Evolutionary conservation across 495 filamentous ascomycete species (phyloP).

Genomic region (Penicillium arizonense): DNA sequence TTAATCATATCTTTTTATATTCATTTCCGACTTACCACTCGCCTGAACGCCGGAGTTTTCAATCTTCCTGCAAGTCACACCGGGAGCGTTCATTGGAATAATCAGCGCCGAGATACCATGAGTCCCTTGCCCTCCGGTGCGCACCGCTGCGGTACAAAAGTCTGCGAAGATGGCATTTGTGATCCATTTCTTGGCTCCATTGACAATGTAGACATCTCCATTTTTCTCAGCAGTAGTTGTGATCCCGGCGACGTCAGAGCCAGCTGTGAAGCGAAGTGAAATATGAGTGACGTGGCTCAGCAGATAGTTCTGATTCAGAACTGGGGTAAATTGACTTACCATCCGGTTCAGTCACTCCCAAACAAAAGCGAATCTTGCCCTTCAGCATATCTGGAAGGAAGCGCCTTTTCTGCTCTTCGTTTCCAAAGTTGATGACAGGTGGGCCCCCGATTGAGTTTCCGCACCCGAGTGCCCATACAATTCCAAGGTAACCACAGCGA

Average conservation of each 20-base stretch:
- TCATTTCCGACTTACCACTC: constrained; percentile 10
- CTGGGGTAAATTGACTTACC: constrained; percentile 10
- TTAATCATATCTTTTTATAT: too few relatives aligned
- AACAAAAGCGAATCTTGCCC: constrained; percentile 41
- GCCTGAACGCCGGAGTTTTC: constrained; percentile 59
- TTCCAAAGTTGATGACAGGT: constrained; percentile 47
- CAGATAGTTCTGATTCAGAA: too few relatives aligned
- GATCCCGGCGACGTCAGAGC: constrained; percentile 47
- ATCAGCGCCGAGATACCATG: constrained; percentile 43
- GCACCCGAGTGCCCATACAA: constrained; percentile 42
- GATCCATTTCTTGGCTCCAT: constrained; percentile 54
- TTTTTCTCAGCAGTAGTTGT: constrained; percentile 42
- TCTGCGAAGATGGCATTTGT: constrained; percentile 47
- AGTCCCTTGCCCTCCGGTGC: constrained; percentile 42
- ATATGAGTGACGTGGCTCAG: too few relatives aligned
- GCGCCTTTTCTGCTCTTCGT: constrained; percentile 37
- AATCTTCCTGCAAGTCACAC: constrained; percentile 64
- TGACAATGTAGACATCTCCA: constrained; percentile 47
- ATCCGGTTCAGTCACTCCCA: constrained; percentile 51
- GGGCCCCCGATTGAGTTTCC: constrained; percentile 47
- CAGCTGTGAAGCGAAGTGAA: constrained; percentile 14
- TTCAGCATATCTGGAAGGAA: constrained; percentile 43
- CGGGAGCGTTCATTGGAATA: constrained; percentile 39
- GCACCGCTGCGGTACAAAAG: constrained; percentile 47
- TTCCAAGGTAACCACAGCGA: constrained; percentile 35